Evolutionary conservation across 2,329 filamentous ascomycete species (phyloP), one percentile per base, ranked within the genome.

Genomic region (Aspergillus sp.): DNA sequence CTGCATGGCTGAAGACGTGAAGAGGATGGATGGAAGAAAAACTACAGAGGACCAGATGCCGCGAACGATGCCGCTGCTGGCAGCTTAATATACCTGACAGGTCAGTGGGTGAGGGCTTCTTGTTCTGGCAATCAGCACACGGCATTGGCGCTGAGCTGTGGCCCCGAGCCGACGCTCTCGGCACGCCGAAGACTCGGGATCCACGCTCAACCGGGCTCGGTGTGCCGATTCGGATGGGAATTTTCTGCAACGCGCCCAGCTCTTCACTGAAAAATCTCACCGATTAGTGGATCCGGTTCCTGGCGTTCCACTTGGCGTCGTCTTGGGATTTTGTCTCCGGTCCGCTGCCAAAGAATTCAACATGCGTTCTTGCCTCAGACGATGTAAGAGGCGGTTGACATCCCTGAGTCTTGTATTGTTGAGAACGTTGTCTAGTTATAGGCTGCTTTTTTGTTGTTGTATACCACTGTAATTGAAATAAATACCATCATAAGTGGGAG

Each of bases 161-260:
- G 44, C 44, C 44, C 55, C 50, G 45, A 57, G 39, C 45, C 45
- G 44, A 54, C n/a, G 8, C 17, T 53, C 26, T 57, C 55, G 55
- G 55, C 44, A 50, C 13, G 55, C 55, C 55, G 50, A 57, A 38
- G 36, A 18, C 32, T 52, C 55, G 55, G 49, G 43, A 57, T 48
- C 43, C 24, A n/a, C 32, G 43, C 36, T 9, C 15, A 24, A 48
- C 9, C 22, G 9, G 39, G 38, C 50, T 57, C 50, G 50, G 55
- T 57, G 55, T 57, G 55, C 55, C 55, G 55, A 57, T 57, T 57
- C 55, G 50, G 55, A 22, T 22, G 30, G 18, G 18, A 48, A 52
- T 41, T 34, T 43, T 56, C 32, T 50, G 32, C 43, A 30, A 45
- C 12, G 12, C 18, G 5, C 20, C 5, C 18, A 30, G 11, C 11